phyloP scores from a whole-genome alignment of 371 early-diverging fungal species.

The Funneliformis caledonium region DNA sequence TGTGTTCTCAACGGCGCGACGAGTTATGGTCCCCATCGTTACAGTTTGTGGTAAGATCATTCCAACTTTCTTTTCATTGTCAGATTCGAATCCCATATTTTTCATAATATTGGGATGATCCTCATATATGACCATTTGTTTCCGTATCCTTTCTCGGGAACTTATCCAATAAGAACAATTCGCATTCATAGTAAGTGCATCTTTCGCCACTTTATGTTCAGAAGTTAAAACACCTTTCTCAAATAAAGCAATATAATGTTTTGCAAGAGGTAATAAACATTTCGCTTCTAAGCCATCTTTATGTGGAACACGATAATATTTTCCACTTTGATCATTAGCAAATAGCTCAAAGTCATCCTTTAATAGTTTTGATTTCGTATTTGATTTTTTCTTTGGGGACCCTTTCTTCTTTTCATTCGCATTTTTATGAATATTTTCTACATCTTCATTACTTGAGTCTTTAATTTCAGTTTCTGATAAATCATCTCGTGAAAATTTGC shows the following conservation, averaged over 20 bases:
- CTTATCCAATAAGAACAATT: slow-evolving; percentile 93
- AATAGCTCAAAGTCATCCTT: slow-evolving; percentile 50
- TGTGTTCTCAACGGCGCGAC: slow-evolving; percentile 91
- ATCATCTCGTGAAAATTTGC: slow-evolving; percentile 36
- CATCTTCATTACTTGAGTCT: background rate
- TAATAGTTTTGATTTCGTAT: background rate
- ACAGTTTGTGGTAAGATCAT: slow-evolving; percentile 93
- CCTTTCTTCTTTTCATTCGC: background rate
- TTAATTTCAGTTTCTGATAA: no score
- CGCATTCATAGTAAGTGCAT: slow-evolving; percentile 79
- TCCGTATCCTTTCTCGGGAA: slow-evolving; percentile 78
- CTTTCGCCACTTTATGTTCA: slow-evolving; percentile 70
- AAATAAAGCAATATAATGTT: slow-evolving; percentile 75
- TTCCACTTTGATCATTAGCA: slow-evolving; percentile 44
- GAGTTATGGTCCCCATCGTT: slow-evolving; percentile 96
- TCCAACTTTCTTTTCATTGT: slow-evolving; percentile 49
- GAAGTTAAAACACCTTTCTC: slow-evolving; percentile 83
- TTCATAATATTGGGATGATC: slow-evolving; percentile 42
- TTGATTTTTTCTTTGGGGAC: background rate
- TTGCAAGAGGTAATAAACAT: slow-evolving; percentile 88
- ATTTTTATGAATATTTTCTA: background rate
- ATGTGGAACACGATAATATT: slow-evolving; percentile 84
- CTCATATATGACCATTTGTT: slow-evolving; percentile 89
- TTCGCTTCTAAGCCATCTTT: slow-evolving; percentile 83
- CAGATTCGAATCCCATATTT: slow-evolving; percentile 29